Percentiles rank a stretch among this genome's conserved stretches.
phyloP scores from a whole-genome alignment of 306 rosid species.

The Adenanthera pavonina region DNA sequence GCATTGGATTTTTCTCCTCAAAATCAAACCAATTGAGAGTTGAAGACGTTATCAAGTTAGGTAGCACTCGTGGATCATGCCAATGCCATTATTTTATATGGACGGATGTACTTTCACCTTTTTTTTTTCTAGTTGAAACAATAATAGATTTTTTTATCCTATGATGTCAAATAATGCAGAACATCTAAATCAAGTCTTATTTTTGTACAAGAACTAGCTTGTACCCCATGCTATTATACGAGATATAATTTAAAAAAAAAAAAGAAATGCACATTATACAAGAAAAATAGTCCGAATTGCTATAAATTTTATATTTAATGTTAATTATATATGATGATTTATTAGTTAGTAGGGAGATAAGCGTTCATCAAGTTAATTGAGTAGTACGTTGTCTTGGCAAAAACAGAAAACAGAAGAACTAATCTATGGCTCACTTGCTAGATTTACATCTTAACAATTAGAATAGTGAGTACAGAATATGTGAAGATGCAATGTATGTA shows the following conservation, averaged over 20 bases:
- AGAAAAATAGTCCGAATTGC: no score
- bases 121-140: conserved; percentile 15
- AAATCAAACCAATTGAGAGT: conserved; percentile 5
- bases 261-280: no score
- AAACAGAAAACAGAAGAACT: not conserved
- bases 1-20: not conserved
- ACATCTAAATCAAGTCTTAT: not conserved
- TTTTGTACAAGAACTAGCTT: not conserved
- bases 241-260: not conserved
- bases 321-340: no score
- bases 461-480: not conserved
- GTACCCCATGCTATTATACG: not conserved
- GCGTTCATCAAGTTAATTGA: not conserved
- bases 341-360: not conserved
- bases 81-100: not conserved
- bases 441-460: not conserved
- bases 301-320: no score
- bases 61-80: conserved; percentile 32
- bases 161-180: no score
- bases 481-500: not conserved
- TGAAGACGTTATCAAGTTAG: conserved; percentile 18
- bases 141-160: conserved; percentile 10
- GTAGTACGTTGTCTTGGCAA: not conserved
- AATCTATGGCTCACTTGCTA: not conserved
- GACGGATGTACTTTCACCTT: not conserved